Percentiles rank a stretch among this genome's conserved stretches.
phyloP scores from a whole-genome alignment of 805 yeast genomes.

The Candida caryicola region DNA sequence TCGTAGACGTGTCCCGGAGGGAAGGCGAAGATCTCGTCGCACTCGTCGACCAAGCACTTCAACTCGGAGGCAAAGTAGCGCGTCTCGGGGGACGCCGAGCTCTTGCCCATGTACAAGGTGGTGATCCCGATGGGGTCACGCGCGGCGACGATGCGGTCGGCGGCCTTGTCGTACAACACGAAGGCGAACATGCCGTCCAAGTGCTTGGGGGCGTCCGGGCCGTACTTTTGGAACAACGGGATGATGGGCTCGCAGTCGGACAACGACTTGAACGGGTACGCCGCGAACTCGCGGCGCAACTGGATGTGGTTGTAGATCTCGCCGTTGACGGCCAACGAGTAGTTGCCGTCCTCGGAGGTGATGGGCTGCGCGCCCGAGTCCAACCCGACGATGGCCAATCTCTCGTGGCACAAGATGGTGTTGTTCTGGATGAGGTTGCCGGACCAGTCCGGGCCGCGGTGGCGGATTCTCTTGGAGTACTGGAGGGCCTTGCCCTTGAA shows the following conservation, averaged over 20 bases:
- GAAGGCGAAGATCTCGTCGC: conserved; percentile 90
- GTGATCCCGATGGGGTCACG: conserved; percentile 98
- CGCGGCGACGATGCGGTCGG: conserved; percentile 91
- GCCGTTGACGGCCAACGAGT: conserved; percentile 87
- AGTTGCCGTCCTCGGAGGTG: conserved; percentile 70
- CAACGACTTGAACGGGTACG: conserved; percentile 77
- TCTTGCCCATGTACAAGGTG: conserved; percentile 91
- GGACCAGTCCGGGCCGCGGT: conserved; percentile 99
- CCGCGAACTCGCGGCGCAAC: conserved; percentile 70
- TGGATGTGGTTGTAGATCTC: conserved; percentile 97
- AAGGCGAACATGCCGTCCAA: conserved; percentile 99
- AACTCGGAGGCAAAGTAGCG: conserved; percentile 91
- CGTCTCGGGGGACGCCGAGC: conserved; percentile 64
- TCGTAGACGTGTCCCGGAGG: conserved; percentile 99
- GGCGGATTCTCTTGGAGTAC: conserved; percentile 89
- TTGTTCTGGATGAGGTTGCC: conserved; percentile 79
- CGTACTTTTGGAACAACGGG: conserved; percentile 86
- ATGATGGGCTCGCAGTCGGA: conserved; percentile 98
- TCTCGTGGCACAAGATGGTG: conserved; percentile 89
- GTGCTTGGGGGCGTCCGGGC: conserved; percentile 82
- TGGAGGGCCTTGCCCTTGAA: conserved; percentile 89
- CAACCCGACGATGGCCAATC: conserved; percentile 95
- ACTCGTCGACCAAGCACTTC: conserved; percentile 90
- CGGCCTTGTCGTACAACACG: conserved; percentile 78
- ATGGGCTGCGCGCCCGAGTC: conserved; percentile 99